Base-by-base conservation (phyloP, 2,329 filamentous ascomycete genomes). In the Taxawa tesnikishii region DNA sequence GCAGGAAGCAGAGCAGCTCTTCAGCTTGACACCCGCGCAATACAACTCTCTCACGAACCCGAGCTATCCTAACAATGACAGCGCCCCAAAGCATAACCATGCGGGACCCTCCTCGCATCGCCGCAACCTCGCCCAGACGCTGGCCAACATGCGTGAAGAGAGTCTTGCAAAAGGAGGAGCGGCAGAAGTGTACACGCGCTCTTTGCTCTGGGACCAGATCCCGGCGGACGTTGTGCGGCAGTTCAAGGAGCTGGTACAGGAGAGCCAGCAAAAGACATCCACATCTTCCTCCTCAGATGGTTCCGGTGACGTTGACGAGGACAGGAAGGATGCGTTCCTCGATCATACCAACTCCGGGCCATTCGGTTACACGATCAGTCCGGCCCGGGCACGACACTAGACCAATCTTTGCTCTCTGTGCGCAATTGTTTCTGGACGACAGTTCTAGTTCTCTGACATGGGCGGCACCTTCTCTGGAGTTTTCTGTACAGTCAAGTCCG, bases 181-280 rank as follows among this genome's bases (percentile, higher is more conserved):
- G 29, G 82, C 87, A 36, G 85, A 94, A 48, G 83, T 94, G 26
- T 94, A 94, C 62, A 92, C 87, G 19, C 74, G 88, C 36, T 93
- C 84, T 40, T 69, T 96, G 39, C 75, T 96, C 36, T 94, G 84
- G 83, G 85, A 94, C 50, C 83, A 87, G 58, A 87, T 96, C 46
- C 87, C 90, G 10, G 72, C 75, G 46, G 85, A 96, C 43, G 85
- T 96, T 29, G 84, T 98, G 33, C 75, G 78, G 46, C 84, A 88
- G 54, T 96, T 96, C 64, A 83, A 82, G 48, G 82, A 83, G 58
- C 85, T 93, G 72, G 81, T 94, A 46, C 75, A 80, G 42, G 81
- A 90, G 50, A 79, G n/a, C n/a, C n/a, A n/a, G n/a, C n/a, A n/a
- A n/a, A n/a, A n/a, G n/a, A n/a, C n/a, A n/a, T n/a, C n/a, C n/a